A percentile compares a stretch with the other conserved stretches of the same genome.
Conservation (phyloP, 2,329 filamentous ascomycete genomes). For the Sordariomycetes sp. region DNA sequence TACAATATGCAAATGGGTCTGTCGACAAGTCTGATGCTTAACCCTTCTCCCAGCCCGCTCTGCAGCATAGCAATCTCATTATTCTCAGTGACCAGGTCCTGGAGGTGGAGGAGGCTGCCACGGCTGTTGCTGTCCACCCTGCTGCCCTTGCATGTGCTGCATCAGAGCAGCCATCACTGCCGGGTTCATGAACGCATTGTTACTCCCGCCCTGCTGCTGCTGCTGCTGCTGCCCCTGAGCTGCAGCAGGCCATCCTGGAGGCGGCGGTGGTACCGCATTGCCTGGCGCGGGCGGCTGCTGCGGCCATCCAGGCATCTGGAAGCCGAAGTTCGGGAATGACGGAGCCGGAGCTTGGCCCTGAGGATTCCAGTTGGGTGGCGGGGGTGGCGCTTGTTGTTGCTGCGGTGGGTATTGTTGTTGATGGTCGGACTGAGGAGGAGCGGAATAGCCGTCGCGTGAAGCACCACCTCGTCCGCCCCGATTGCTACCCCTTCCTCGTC, state of each 20-base stretch:
- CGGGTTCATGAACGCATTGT: conserved; percentile 38
- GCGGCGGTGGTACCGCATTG: conserved; percentile 30
- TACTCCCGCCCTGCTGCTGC: conserved; percentile 9
- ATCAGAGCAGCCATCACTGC: conserved; percentile 44
- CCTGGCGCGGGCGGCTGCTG: conserved; percentile 20
- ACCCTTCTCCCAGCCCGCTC: neutral
- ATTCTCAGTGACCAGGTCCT: conserved; percentile 13
- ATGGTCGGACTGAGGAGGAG: conserved; percentile 22
- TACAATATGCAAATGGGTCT: neutral
- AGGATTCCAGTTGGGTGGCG: conserved; percentile 8
- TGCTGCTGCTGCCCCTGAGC: conserved; percentile 19
- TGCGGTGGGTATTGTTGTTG: conserved; percentile 12
- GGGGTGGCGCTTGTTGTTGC: conserved; percentile 9
- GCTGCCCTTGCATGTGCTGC: conserved; percentile 29
- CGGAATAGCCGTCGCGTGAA: conserved; percentile 30
- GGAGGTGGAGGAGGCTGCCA: conserved; percentile 15
- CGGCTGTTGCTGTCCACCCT: conserved; percentile 16
- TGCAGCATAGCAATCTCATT: too few species aligned
- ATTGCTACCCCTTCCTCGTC: conserved; percentile 26
- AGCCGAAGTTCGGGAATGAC: conserved; percentile 24
- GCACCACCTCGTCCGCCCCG: conserved; percentile 27
- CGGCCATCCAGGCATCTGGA: conserved; percentile 34
- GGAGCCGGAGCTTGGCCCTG: conserved; percentile 7
- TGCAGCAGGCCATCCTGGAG: conserved; percentile 23
- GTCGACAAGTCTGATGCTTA: neutral